Base-by-base conservation (phyloP, 768 basidiomycete species). In the Collybia mongolica region DNA sequence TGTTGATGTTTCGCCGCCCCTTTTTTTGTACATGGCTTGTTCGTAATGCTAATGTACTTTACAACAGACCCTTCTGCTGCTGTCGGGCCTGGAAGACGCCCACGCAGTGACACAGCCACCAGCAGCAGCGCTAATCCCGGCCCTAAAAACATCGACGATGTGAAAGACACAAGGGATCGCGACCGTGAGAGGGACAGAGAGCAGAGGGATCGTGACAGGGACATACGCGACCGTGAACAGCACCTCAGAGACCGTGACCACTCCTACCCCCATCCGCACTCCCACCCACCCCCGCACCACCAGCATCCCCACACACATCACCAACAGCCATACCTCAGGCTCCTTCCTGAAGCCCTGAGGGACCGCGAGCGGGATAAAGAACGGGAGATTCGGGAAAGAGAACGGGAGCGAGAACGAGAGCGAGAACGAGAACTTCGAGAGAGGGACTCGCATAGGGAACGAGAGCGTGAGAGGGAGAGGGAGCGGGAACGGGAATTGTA, bases 121-220 rank as follows among this genome's bases (percentile, higher is more conserved):
- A 49, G 47, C 19, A 44, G 42, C 36, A 44, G 36, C 22, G 28
- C 52, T 5, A 48, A 44, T 19, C 18, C 47, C 38, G 37, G 37
- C 19, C 18, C 36, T 38, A 38, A 46, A 24, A 38, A 24, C 9
- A 38, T 46, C 36, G 46, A 46, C n/a, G 46, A 46, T 6, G 22
- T 39, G 37, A 19, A 46, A 38, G 23, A 32, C 32, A 14, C 11
- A 3, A 32, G 32, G 32, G 32, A 26, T 26, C 44, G 44, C n/a
- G 44, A 46, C 9, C 7, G 44, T 1, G 24, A 61, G 11, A 45
- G 56, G 51, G 60, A 62, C 29, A 54, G 62, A 42, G 58, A 63
- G 23, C 55, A 49, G 45, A 46, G 41, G 40, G 55, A 51, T 29
- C 52, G 44, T 38, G 55, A 53, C 48, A 52, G 46, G 44, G 56